phyloP scores from a whole-genome alignment of 2,329 filamentous ascomycete genomes.

The Davidsoniella virescens region DNA sequence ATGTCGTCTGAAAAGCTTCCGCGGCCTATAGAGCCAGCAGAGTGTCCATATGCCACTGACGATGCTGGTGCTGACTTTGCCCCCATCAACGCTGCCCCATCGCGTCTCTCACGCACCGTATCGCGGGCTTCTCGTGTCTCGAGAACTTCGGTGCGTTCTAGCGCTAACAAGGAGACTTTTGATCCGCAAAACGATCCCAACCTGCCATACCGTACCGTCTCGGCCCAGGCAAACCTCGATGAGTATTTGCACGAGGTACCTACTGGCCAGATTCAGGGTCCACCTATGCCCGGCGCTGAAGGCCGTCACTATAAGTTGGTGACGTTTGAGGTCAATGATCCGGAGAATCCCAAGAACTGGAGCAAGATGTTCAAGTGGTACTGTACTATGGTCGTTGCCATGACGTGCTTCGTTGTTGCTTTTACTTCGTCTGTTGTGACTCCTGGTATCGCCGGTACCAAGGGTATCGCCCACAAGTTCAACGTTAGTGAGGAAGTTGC shows the following conservation, averaged over 20 bases:
- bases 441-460: slow-evolving; percentile 44
- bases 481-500: slow-evolving; percentile 55
- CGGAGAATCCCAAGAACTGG: slow-evolving; percentile 77
- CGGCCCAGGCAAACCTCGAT: slow-evolving; percentile 40
- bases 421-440: slow-evolving; percentile 63
- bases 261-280: slow-evolving; percentile 42
- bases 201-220: slow-evolving; percentile 50
- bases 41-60: background rate
- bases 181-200: slow-evolving; percentile 33
- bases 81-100: slow-evolving; percentile 5
- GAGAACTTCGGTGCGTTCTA: slow-evolving; percentile 13
- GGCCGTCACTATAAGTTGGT: slow-evolving; percentile 35
- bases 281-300: slow-evolving; percentile 14
- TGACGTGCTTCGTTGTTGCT: slow-evolving; percentile 59
- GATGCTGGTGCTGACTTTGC: slow-evolving; percentile 4
- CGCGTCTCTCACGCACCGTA: slow-evolving; percentile 10
- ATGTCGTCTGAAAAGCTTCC: background rate
- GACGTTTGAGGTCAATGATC: slow-evolving; percentile 51
- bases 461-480: slow-evolving; percentile 46
- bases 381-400: slow-evolving; percentile 68
- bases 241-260: slow-evolving; percentile 51
- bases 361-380: slow-evolving; percentile 65
- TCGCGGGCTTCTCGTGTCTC: slow-evolving; percentile 15
- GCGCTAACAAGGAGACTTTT: slow-evolving; percentile 20
- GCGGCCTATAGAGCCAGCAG: slow-evolving; percentile 1